Evolutionary conservation across 768 basidiomycete species (phyloP), one percentile per base, ranked within the genome.

Genomic region (Russula foetens): DNA sequence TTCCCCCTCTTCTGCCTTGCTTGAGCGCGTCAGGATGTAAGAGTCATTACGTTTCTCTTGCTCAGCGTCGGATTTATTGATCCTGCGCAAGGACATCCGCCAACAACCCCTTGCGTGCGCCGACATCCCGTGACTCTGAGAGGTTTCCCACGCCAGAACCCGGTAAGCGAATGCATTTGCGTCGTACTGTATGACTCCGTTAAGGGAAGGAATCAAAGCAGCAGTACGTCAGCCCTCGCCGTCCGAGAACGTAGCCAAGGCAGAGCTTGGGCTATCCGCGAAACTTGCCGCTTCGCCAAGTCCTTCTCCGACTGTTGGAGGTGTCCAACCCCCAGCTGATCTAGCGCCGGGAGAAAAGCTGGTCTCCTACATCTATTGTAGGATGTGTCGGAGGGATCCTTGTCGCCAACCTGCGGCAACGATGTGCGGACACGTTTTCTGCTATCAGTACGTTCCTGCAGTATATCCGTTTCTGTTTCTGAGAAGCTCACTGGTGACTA

Each of bases 361-460:
- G 53, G 56, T 58, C 8, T 59, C 52, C 44, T 48, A 29, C 58
- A 67, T 45, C 66, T 68, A 83, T 49, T 84, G 81, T 58, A 76
- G 84, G 28, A 69, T 76, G 1, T 84, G 83, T 63, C 70, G 73
- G 6, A 67, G 71, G 26, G 76, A 83, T 54, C 75, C 77, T 1
- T 81, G 80, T 54, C 75, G 77, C 38, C 76, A 83, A 59, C 75
- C 78, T 47, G 84, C 81, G 2, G 83, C 78, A 23, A 84, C 81
- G 4, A 79, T 82, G 70, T 85, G 84, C 65, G 84, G 84, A 3
- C 84, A 85, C 62, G 65, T 85, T 19, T 85, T 85, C 63, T 85
- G 84, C 65, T 75, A 81, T 56, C 59, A 74, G 84, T 83, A 58
- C 24, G 79, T 73, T 58, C 63, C 24, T 21, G 19, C 3, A 19